A percentile compares a stretch with the other conserved stretches of the same genome.
Evolutionary conservation across 2,329 filamentous ascomycete species (phyloP).

Genomic region (Clarireedia paspali): DNA sequence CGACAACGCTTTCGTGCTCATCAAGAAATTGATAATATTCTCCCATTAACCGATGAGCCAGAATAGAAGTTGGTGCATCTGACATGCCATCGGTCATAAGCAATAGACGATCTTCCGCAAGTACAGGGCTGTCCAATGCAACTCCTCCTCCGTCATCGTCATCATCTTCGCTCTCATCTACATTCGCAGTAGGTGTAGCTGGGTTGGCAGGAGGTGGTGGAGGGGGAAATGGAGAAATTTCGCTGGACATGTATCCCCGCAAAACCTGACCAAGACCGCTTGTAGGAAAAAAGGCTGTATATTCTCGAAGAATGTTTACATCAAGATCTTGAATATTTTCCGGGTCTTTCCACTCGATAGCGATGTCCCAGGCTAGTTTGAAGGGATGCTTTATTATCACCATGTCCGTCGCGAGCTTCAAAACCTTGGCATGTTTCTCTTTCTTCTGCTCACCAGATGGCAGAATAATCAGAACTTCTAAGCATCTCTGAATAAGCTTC

Average conservation of each 20-base stretch:
- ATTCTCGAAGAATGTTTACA: slow-evolving; percentile 67
- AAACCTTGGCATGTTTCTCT: slow-evolving; percentile 62
- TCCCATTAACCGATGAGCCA: slow-evolving; percentile 76
- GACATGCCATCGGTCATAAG: slow-evolving; percentile 71
- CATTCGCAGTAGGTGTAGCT: slow-evolving; percentile 28
- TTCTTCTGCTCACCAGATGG: slow-evolving; percentile 57
- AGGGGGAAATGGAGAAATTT: slow-evolving; percentile 71
- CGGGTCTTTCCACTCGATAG: slow-evolving; percentile 81
- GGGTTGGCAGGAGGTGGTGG: slow-evolving; percentile 23
- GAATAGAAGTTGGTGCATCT: slow-evolving; percentile 56
- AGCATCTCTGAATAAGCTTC: slow-evolving; percentile 73
- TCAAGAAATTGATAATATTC: slow-evolving; percentile 80
- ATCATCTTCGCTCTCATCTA: slow-evolving; percentile 45
- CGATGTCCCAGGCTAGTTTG: slow-evolving; percentile 82
- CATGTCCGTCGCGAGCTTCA: slow-evolving; percentile 80
- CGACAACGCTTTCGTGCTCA: slow-evolving; percentile 75
- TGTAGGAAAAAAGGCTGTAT: slow-evolving; percentile 75
- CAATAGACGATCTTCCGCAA: slow-evolving; percentile 70
- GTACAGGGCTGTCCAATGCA: slow-evolving; percentile 49
- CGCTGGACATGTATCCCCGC: slow-evolving; percentile 73
- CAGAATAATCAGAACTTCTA: slow-evolving; percentile 67
- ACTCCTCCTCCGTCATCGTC: slow-evolving; percentile 50
- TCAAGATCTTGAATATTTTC: slow-evolving; percentile 72
- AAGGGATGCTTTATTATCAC: slow-evolving; percentile 92
- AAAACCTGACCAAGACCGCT: slow-evolving; percentile 77